Conservation (phyloP, 148 eudicot species). For the Drosera capensis region DNA sequence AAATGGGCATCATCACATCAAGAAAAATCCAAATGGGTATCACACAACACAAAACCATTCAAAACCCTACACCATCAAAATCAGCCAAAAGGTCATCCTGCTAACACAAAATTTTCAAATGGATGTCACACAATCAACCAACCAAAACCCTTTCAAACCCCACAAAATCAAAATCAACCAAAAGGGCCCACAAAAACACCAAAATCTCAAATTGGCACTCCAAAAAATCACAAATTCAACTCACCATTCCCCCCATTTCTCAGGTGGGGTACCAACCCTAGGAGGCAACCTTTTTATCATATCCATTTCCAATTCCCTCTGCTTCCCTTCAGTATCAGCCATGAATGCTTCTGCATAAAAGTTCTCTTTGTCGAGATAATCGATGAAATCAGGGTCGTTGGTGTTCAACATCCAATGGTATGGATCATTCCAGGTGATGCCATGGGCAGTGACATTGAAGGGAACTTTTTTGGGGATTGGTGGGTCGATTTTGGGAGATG, state of each 20-base stretch:
- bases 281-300: slow-evolving; percentile 49
- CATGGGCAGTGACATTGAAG: slow-evolving; percentile 45
- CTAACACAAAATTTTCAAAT: no score
- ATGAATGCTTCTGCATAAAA: slow-evolving; percentile 56
- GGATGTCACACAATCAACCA: no score
- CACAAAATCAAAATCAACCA: no score
- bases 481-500: slow-evolving; percentile 15
- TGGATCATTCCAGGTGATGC: slow-evolving; percentile 58
- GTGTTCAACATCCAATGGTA: slow-evolving; percentile 88
- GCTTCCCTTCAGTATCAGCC: slow-evolving; percentile 36
- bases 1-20: neutral
- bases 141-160: no score
- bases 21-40: neutral
- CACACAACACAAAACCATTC: no score
- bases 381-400: slow-evolving; percentile 60
- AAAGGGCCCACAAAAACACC: no score
- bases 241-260: slow-evolving; percentile 83
- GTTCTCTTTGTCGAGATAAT: slow-evolving; percentile 45
- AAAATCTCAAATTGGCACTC: slow-evolving; percentile 4
- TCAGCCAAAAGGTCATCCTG: slow-evolving; percentile 6
- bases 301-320: slow-evolving; percentile 35
- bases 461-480: slow-evolving; percentile 60
- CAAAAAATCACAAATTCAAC: slow-evolving; percentile 19
- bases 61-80: slow-evolving; percentile 1
- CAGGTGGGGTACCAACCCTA: slow-evolving; percentile 52